Conservation (phyloP, 2,329 filamentous ascomycete genomes). For the Fusarium musae region DNA sequence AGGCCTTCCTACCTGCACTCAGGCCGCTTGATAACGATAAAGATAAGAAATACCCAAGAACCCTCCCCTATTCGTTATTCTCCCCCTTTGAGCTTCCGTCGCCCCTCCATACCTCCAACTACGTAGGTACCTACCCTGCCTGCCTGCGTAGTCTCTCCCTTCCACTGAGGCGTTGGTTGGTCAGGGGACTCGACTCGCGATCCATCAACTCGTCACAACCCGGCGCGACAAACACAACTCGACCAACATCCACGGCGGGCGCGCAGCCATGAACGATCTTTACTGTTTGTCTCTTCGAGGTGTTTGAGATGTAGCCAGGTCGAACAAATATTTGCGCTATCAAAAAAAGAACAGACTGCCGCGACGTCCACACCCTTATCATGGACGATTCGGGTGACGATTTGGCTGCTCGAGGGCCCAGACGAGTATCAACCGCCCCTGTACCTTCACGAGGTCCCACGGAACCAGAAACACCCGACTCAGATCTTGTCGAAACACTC, state of each 20-base stretch:
- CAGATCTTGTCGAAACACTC: constrained; percentile 70
- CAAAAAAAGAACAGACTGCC: constrained; percentile 10
- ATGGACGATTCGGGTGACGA: constrained; percentile 39
- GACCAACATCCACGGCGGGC: constrained; percentile 28
- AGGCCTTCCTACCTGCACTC: constrained; percentile 25
- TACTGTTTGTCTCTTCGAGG: constrained; percentile 32
- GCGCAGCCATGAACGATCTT: constrained; percentile 37
- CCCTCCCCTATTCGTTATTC: neutral
- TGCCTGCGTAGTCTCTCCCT: constrained; percentile 13
- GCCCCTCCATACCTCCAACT: neutral
- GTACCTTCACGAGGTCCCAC: constrained; percentile 37
- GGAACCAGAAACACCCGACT: constrained; percentile 39
- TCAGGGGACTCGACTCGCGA: constrained; percentile 18
- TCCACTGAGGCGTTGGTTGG: constrained; percentile 20
- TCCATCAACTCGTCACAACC: constrained; percentile 1
- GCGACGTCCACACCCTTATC: constrained; percentile 2
- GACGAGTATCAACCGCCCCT: constrained; percentile 55
- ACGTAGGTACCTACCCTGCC: neutral
- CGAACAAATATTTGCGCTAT: constrained; percentile 23
- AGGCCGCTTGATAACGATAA: constrained; percentile 33
- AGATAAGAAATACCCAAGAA: constrained; percentile 1
- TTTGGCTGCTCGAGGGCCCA: constrained; percentile 44
- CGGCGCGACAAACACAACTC: constrained; percentile 8
- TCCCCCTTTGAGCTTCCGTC: neutral
- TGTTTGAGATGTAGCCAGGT: constrained; percentile 36